Conservation (phyloP, 2,329 filamentous ascomycete genomes). For the Aspergillus quadrilineatus region DNA sequence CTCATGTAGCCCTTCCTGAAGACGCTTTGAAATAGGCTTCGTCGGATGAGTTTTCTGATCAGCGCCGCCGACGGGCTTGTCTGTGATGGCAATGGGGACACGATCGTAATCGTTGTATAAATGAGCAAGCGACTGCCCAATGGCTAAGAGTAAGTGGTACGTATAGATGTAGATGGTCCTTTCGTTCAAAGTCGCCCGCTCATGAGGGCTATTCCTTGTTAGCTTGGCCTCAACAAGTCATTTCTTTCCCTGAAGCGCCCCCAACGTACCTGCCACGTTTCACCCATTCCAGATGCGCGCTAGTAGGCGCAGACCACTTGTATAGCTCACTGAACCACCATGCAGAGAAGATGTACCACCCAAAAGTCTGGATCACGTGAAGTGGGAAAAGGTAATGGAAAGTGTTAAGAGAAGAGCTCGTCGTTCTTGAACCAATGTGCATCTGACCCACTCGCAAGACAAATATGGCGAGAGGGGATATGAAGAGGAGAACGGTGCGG, state of each 20-base stretch:
- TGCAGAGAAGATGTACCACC: conserved; percentile 76
- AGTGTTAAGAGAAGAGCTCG: conserved; percentile 65
- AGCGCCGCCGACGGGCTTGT: conserved; percentile 30
- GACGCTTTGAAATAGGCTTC: conserved; percentile 36
- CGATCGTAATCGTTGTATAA: conserved; percentile 72
- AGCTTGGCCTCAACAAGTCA: not conserved
- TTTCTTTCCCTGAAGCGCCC: not conserved
- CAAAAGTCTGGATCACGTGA: conserved; percentile 66
- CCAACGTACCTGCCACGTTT: conserved; percentile 61
- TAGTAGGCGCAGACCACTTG: conserved; percentile 65
- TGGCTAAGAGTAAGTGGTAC: conserved; percentile 66
- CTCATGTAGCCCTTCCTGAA: conserved; percentile 36
- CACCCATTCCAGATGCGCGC: conserved; percentile 69
- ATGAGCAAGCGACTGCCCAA: conserved; percentile 69
- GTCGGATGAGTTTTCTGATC: conserved; percentile 40
- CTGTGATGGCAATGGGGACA: conserved; percentile 54
- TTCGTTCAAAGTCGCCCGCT: conserved; percentile 79
- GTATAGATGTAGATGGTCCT: conserved; percentile 76
- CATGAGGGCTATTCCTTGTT: conserved; percentile 47
- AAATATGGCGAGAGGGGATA: conserved; percentile 73
- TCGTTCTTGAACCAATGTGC: conserved; percentile 71
- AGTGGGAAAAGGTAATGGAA: conserved; percentile 59
- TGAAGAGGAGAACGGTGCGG: conserved; percentile 72
- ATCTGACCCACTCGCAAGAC: conserved; percentile 82
- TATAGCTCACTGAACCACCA: conserved; percentile 79